Percentiles rank a stretch among this genome's conserved stretches.
Conservation (phyloP, 2,329 filamentous ascomycete genomes). For the Fusarium nematophilum region DNA sequence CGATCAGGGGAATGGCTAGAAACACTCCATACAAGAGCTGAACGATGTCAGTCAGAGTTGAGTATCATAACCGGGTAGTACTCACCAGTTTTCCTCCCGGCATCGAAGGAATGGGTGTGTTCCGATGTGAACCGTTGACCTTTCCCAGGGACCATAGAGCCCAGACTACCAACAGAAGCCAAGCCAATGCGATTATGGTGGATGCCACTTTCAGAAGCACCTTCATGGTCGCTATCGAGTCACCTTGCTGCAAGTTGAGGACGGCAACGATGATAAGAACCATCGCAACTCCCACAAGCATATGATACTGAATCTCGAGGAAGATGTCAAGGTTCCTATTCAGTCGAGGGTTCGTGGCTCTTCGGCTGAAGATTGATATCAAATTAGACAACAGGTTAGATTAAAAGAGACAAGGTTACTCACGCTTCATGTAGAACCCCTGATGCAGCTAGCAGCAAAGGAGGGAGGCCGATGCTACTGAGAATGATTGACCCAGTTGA, state of each 20-base stretch:
- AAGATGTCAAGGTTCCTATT: conserved; percentile 19
- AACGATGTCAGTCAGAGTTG: neutral
- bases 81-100: conserved; percentile 9
- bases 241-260: conserved; percentile 1
- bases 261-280: conserved; percentile 11
- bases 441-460: conserved; percentile 8
- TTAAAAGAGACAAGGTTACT: neutral
- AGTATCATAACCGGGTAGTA: neutral
- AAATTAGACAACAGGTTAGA: neutral
- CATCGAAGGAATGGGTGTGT: neutral
- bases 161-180: conserved; percentile 9
- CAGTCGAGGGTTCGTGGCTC: conserved; percentile 15
- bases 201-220: conserved; percentile 9
- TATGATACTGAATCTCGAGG: conserved; percentile 21
- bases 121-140: neutral
- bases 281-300: conserved; percentile 6
- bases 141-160: conserved; percentile 8
- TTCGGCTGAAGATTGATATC: neutral
- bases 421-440: conserved; percentile 21
- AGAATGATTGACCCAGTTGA: conserved; percentile 4
- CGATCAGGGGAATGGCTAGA: neutral
- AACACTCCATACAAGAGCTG: conserved; percentile 10
- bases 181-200: conserved; percentile 2
- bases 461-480: conserved; percentile 17
- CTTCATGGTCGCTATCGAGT: neutral